Conservation (phyloP, 2,329 filamentous ascomycete species). For the Claviceps digitariae region DNA sequence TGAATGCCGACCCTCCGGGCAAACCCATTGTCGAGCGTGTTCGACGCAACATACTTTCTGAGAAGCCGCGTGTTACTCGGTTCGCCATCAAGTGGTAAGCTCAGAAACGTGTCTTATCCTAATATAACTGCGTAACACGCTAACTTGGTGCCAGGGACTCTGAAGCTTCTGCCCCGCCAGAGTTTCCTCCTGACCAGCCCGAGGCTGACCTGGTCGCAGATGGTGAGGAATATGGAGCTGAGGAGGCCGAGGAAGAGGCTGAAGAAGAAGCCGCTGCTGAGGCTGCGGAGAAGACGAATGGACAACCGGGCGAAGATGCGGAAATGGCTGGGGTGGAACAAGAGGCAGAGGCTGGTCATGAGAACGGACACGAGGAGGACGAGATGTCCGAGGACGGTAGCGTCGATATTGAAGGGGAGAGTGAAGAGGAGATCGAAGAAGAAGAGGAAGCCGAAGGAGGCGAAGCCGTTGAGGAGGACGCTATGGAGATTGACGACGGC, state of each 20-base stretch:
- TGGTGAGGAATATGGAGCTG: constrained; percentile 80
- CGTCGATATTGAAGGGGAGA: constrained; percentile 68
- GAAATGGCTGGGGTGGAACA: constrained; percentile 63
- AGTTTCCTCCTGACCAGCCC: constrained; percentile 94
- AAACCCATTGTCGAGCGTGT: constrained; percentile 92
- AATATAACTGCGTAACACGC: neutral
- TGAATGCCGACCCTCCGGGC: constrained; percentile 76
- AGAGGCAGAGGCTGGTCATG: constrained; percentile 20
- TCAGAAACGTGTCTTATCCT: neutral
- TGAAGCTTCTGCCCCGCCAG: constrained; percentile 89
- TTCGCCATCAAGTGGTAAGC: constrained; percentile 97
- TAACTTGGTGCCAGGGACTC: constrained; percentile 56
- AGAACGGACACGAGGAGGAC: constrained; percentile 45
- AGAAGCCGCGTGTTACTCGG: constrained; percentile 93
- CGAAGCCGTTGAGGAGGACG: constrained; percentile 24
- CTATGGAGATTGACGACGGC: constrained; percentile 36
- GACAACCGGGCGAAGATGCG: constrained; percentile 42
- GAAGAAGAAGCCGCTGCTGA: constrained; percentile 40
- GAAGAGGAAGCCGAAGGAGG: constrained; percentile 35
- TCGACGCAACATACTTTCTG: constrained; percentile 79
- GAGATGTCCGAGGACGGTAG: constrained; percentile 60
- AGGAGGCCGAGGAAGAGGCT: constrained; percentile 68
- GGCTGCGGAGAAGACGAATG: constrained; percentile 29
- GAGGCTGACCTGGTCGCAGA: constrained; percentile 81
- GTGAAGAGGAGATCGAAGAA: constrained; percentile 56